Conservation (phyloP, 176 grass and related monocot species). For the Poa annua region DNA sequence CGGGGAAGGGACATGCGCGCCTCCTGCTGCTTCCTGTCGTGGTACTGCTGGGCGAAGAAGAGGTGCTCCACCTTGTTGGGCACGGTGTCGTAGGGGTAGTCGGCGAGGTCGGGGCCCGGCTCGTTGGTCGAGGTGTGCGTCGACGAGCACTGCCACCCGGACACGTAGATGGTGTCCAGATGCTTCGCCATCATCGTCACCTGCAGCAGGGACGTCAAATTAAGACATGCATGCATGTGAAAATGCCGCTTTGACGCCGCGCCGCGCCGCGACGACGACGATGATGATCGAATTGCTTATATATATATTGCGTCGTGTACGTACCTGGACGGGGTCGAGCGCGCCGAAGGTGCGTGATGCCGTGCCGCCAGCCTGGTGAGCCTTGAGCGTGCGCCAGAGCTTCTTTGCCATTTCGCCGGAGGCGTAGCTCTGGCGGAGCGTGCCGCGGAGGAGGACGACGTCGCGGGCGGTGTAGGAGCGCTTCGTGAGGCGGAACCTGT, state of each 20-base stretch:
- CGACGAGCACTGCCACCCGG: conserved; percentile 98
- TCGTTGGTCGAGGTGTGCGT: conserved; percentile 89
- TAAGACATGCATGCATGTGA: too few species aligned
- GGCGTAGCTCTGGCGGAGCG: conserved; percentile 86
- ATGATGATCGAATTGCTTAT: too few species aligned
- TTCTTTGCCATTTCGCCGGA: conserved; percentile 83
- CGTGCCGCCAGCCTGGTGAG: conserved; percentile 76
- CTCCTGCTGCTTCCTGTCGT: conserved; percentile 86
- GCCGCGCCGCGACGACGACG: too few species aligned
- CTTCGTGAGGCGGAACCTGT: conserved; percentile 83
- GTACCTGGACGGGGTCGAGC: conserved; percentile 81
- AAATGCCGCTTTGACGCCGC: not conserved
- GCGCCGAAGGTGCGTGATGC: conserved; percentile 89
- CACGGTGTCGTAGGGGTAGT: conserved; percentile 97
- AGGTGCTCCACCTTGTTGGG: conserved; percentile 96
- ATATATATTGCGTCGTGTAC: too few species aligned
- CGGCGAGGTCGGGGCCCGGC: conserved; percentile 87
- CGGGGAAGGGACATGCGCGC: conserved; percentile 77
- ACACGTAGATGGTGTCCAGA: conserved; percentile 92
- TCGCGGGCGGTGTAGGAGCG: conserved; percentile 73
- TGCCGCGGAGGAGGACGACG: conserved; percentile 83
- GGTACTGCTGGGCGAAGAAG: conserved; percentile 78
- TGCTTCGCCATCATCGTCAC: conserved; percentile 97
- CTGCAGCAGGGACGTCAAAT: conserved; percentile 26
- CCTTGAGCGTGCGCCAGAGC: conserved; percentile 78